Conservation (phyloP, 176 grass and related monocot species). For the Olyra latifolia region DNA sequence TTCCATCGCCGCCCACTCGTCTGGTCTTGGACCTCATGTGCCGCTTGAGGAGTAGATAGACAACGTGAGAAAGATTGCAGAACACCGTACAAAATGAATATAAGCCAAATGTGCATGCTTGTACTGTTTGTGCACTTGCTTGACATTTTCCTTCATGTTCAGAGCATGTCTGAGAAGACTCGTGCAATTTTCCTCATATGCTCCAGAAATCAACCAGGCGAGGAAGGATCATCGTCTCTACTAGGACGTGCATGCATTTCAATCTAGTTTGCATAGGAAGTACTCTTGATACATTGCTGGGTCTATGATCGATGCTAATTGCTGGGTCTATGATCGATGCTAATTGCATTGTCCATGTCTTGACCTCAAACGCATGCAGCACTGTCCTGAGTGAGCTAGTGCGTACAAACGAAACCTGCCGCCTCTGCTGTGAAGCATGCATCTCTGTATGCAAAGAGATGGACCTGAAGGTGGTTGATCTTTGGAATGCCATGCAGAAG, state of each 20-base stretch:
- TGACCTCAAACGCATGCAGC: conserved; percentile 39
- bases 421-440: conserved; percentile 72
- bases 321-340: neutral
- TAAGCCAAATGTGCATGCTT: neutral
- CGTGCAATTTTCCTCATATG: conserved; percentile 75
- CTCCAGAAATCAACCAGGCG: conserved; percentile 50
- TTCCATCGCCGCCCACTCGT: conserved; percentile 60
- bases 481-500: conserved; percentile 69
- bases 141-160: conserved; percentile 37
- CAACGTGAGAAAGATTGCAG: conserved; percentile 79
- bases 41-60: conserved; percentile 77
- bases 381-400: conserved; percentile 51
- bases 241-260: neutral
- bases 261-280: neutral
- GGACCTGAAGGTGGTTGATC: conserved; percentile 79
- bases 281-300: neutral
- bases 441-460: conserved; percentile 69
- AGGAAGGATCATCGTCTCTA: neutral
- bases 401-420: conserved; percentile 63
- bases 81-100: conserved; percentile 54
- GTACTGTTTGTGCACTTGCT: neutral
- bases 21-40: conserved; percentile 79
- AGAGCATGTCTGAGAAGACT: conserved; percentile 68
- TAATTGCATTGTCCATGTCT: neutral
- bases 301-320: neutral